Percentiles rank a stretch among this genome's conserved stretches.
phyloP scores from a whole-genome alignment of 345 rosid genomes.

The Syzygium oleosum region DNA sequence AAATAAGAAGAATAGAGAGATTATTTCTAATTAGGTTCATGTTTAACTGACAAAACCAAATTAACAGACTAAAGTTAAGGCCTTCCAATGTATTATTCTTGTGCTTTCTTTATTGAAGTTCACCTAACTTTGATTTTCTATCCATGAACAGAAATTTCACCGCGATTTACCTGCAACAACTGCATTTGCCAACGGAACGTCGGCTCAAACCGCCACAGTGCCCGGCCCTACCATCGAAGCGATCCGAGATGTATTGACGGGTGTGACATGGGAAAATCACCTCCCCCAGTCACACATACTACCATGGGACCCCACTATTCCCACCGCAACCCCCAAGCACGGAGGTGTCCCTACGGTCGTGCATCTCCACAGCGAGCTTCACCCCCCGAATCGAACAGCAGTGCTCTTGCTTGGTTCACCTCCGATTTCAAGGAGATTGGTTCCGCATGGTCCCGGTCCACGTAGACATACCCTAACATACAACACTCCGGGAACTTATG shows the following conservation, averaged over 20 bases:
- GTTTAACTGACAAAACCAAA: too few relatives aligned
- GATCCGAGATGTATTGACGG: background rate
- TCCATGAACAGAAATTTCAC: conserved; percentile 8
- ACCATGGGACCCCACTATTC: conserved; percentile 13
- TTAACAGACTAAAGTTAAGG: background rate
- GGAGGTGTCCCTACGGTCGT: conserved; percentile 17
- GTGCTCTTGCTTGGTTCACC: conserved; percentile 13
- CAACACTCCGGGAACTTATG: conserved; percentile 10
- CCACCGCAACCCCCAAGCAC: conserved; percentile 2
- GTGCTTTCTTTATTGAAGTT: background rate
- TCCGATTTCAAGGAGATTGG: conserved; percentile 3
- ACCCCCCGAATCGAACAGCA: conserved; percentile 5
- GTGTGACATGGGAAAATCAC: conserved; percentile 6
- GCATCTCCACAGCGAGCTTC: conserved; percentile 11
- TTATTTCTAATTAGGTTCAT: too few relatives aligned
- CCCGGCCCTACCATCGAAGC: conserved; percentile 16
- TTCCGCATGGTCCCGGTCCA: background rate
- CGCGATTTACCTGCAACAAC: conserved; percentile 4
- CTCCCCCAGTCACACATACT: conserved; percentile 12
- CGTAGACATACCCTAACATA: conserved; percentile 3
- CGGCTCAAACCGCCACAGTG: conserved; percentile 1
- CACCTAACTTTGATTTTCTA: background rate
- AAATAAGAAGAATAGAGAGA: background rate
- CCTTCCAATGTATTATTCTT: background rate
- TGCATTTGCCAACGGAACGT: conserved; percentile 10